Evolutionary conservation across 768 basidiomycete species (phyloP), one percentile per base, ranked within the genome.

Genomic region (Mycena sanguinolenta): DNA sequence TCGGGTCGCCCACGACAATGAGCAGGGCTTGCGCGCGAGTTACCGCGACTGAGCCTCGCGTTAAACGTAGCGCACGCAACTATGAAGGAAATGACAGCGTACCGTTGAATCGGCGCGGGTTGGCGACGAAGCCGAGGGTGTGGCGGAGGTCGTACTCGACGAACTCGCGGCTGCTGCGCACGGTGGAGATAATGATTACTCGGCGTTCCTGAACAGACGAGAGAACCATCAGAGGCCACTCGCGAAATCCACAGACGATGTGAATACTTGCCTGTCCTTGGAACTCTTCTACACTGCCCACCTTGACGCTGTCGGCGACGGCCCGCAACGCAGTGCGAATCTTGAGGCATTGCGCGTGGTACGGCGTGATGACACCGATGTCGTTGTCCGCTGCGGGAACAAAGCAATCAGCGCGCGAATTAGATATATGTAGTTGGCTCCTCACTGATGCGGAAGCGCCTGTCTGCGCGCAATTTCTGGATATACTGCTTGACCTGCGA

Each of bases 261-360:
- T 27, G 42, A 27, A 30, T 28, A 65, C 71, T n/a, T 57, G 86
- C 88, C 79, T 90, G 88, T 10, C 90, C 91, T 76, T 91, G 90
- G 78, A 90, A 90, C 66, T 90, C 89, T 72, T 91, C 91, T 1
- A 90, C 89, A 25, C 87, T 89, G 23, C 90, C 91, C 17, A 92
- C 87, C 72, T 91, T 91, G 63, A 91, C 81, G 7, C 75, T 80
- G 30, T 82, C 82, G 1, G 81, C 80, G 23, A 80, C 74, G 44
- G 64, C 69, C 30, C 76, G 75, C 19, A 91, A 75, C 2, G 77
- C 62, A 9, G 67, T 76, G 16, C 87, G 82, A 25, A 91, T 80
- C 74, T 87, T 89, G 16, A 78, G 75, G 54, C 84, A 83, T 74
- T 92, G 91, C 0, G 89, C 90, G 71, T 89, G 85, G 73, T 91